Evolutionary conservation across 2,329 filamentous ascomycete genomes (phyloP).

Genomic region (Pyrenophora tritici-repentis): DNA sequence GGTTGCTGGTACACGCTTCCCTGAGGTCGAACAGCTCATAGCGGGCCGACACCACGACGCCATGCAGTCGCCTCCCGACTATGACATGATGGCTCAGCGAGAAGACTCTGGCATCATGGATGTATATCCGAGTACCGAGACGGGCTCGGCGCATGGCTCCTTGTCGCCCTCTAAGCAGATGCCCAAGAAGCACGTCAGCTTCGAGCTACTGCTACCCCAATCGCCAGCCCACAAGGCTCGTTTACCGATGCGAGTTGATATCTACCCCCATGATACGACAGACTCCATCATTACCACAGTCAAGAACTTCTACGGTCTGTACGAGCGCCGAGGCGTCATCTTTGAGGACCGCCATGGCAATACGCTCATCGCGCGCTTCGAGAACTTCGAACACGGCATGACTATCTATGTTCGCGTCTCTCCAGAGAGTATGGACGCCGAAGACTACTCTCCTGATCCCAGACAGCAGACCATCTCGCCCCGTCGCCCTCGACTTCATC

Average conservation of each 20-base stretch:
- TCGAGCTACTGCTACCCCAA: conserved; percentile 73
- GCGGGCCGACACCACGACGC: conserved; percentile 37
- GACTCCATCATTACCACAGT: conserved; percentile 98
- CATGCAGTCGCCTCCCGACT: conserved; percentile 27
- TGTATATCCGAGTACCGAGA: conserved; percentile 45
- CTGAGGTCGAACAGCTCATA: conserved; percentile 32
- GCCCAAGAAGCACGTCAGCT: conserved; percentile 72
- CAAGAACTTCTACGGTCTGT: conserved; percentile 98
- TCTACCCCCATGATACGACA: conserved; percentile 93
- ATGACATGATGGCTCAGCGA: conserved; percentile 36
- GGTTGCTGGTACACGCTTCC: conserved; percentile 33
- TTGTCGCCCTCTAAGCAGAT: conserved; percentile 45
- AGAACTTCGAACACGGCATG: conserved; percentile 94
- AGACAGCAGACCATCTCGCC: conserved; percentile 55
- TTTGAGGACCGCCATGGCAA: conserved; percentile 91
- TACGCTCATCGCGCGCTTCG: conserved; percentile 91
- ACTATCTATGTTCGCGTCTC: conserved; percentile 90
- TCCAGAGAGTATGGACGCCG: conserved; percentile 57
- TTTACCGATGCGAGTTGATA: conserved; percentile 84
- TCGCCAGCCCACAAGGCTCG: conserved; percentile 72
- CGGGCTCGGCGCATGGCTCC: conserved; percentile 37
- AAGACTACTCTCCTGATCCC: conserved; percentile 54
- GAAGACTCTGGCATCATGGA: conserved; percentile 40
- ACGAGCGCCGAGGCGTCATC: conserved; percentile 82
- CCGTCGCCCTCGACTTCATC: conserved; percentile 61